phyloP scores from a whole-genome alignment of 805 yeast species.

The Isabelozyma rhagii region DNA sequence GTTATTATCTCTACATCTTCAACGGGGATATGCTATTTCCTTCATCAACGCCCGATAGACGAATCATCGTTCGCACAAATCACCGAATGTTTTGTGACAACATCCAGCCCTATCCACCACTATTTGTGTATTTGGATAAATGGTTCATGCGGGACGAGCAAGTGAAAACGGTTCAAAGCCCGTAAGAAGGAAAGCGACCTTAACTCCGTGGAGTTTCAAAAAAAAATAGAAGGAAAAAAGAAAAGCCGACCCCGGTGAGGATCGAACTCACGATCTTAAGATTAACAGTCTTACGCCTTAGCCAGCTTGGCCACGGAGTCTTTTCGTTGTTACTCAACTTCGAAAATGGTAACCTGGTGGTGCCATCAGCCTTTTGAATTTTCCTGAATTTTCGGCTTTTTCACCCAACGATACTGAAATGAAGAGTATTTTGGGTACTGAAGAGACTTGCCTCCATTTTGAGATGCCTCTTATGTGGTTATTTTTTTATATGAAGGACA shows the following conservation, averaged over 20 bases:
- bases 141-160: not conserved
- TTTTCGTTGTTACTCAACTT: not conserved
- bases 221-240: not conserved
- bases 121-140: not conserved
- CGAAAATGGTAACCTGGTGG: not conserved
- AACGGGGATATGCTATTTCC: not conserved
- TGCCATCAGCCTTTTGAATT: not conserved
- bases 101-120: not conserved
- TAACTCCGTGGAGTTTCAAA: not conserved
- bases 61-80: not conserved
- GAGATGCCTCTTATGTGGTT: no score
- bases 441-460: no score
- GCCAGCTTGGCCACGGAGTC: slow-evolving; percentile 4
- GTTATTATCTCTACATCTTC: no score
- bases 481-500: no score
- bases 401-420: no score
- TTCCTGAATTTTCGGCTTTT: not conserved
- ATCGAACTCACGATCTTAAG: slow-evolving; percentile 3
- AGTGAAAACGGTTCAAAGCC: no score
- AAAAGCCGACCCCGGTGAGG: slow-evolving; percentile 2
- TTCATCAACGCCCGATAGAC: not conserved
- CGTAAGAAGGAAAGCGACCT: not conserved
- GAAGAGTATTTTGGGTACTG: no score
- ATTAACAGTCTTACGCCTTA: slow-evolving; percentile 3
- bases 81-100: not conserved